These are phyloP conservation scores for Lentinula detonsa DNA, from an alignment of 768 basidiomycete species.

Conservation along the genomic window DNA sequence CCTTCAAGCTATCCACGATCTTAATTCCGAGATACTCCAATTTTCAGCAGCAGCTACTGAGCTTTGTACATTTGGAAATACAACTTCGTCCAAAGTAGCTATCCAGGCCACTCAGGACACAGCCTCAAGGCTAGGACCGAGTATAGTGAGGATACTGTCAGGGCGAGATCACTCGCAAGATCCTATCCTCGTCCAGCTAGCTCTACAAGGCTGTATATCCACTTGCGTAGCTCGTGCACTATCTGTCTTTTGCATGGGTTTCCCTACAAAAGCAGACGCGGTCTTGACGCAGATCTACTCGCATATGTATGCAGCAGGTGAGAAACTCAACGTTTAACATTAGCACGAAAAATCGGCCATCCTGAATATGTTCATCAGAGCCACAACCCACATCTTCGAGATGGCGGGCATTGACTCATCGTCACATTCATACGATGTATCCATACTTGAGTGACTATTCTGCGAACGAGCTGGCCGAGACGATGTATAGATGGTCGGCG, in stretches of 20 bases:
- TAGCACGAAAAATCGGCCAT: not conserved
- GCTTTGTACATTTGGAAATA: conserved; percentile 46
- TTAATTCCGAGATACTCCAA: conserved; percentile 78
- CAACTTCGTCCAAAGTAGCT: conserved; percentile 31
- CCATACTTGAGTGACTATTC: conserved; percentile 62
- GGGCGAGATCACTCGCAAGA: conserved; percentile 68
- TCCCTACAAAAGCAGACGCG: conserved; percentile 63
- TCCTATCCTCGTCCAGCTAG: conserved; percentile 71
- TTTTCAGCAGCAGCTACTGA: conserved; percentile 74
- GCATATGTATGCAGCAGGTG: conserved; percentile 51
- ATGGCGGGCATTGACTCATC: conserved; percentile 72
- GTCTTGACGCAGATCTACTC: conserved; percentile 57
- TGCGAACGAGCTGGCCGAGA: conserved; percentile 65
- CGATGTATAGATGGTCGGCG: conserved; percentile 66
- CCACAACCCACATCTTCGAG: conserved; percentile 74
- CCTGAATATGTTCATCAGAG: conserved; percentile 31
- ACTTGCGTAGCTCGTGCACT: conserved; percentile 63
- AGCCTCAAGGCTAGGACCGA: conserved; percentile 54
- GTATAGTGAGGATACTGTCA: conserved; percentile 54
- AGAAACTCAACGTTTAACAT: conserved; percentile 11
- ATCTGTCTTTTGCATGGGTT: conserved; percentile 68
- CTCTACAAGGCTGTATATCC: conserved; percentile 64
- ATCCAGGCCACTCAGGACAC: conserved; percentile 55
- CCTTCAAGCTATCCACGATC: conserved; percentile 71
- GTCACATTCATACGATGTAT: conserved; percentile 60